Evolutionary conservation across 352 stramenopile species (phyloP), one percentile per base, ranked within the genome.

Genomic region (Phytophthora tubulina): DNA sequence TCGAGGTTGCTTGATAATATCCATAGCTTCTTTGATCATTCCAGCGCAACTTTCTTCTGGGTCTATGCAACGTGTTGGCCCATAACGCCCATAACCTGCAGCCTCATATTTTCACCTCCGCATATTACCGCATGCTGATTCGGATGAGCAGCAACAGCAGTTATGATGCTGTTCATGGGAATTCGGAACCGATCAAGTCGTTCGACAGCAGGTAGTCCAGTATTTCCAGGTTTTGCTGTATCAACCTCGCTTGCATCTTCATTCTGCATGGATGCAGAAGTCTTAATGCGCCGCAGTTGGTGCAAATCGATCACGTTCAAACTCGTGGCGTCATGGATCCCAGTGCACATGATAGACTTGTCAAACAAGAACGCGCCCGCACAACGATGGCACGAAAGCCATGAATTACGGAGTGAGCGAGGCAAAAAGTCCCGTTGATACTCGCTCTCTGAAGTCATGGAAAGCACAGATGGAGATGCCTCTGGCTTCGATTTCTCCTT

Each of bases 371-470:
- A 67, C 1, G 75, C 75, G 6, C 70, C 69, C 0, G 69, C 36
- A 57, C 85, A 92, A 51, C 85, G 81, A 59, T 92, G 85, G 11
- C 70, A 80, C 38, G 72, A 73, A 6, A 91, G 70, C 85, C 81
- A 92, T 11, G 84, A 90, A 39, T 79, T 80, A 13, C 81, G 74
- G 14, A 74, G 50, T 10, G 61, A 70, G 6, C 69, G 63, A 13
- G 63, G 60, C 33, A 72, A 55, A 13, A 76, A 72, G 10, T 75
- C 68, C 1, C 59, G 32, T 3, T 70, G 51, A 11, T 73, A 59
- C 14, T 77, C 67, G 6, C 50, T 73, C 6, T 78, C 68, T 36
- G 68, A 55, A 48, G 53, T 11, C 31, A 42, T 71, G 6, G 79
- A 64, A 13, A 79, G 68, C 21, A 89, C 75, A 2, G 72, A 85